Conservation (phyloP, 2,329 filamentous ascomycete genomes). For the Mollisiaceae sp. region DNA sequence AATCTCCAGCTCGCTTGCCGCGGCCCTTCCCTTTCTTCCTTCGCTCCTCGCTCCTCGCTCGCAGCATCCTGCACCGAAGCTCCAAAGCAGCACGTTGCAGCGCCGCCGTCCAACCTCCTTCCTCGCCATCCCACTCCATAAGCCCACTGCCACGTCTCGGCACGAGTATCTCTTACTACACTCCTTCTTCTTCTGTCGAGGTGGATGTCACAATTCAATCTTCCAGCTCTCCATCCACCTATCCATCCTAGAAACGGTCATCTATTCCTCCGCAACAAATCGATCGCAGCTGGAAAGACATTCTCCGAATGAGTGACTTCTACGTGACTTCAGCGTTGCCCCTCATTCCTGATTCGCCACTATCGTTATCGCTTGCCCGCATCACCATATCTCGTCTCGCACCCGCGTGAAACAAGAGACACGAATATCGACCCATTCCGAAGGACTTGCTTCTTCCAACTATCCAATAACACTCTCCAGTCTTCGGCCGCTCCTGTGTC, state of each 20-base stretch:
- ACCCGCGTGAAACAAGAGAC: background rate
- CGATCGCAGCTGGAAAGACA: too few species aligned
- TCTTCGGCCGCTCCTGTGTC: background rate
- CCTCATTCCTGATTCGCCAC: constrained; percentile 7
- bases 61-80: constrained; percentile 6
- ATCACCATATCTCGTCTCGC: background rate
- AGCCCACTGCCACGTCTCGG: constrained; percentile 14
- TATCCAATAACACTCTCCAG: background rate
- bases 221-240: too few species aligned
- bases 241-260: too few species aligned
- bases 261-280: too few species aligned
- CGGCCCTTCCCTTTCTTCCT: constrained; percentile 8
- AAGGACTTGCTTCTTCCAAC: background rate
- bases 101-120: constrained; percentile 10
- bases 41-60: background rate
- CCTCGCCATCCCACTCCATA: constrained; percentile 13
- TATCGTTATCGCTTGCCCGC: constrained; percentile 2
- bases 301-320: background rate
- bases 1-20: background rate
- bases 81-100: background rate
- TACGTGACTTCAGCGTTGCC: background rate
- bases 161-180: background rate
- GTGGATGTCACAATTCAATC: background rate
- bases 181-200: background rate
- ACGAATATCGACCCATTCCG: background rate